Evolutionary conservation across 2,329 filamentous ascomycete species (phyloP), one percentile per base, ranked within the genome.

Genomic region (Aspergillus sp.): DNA sequence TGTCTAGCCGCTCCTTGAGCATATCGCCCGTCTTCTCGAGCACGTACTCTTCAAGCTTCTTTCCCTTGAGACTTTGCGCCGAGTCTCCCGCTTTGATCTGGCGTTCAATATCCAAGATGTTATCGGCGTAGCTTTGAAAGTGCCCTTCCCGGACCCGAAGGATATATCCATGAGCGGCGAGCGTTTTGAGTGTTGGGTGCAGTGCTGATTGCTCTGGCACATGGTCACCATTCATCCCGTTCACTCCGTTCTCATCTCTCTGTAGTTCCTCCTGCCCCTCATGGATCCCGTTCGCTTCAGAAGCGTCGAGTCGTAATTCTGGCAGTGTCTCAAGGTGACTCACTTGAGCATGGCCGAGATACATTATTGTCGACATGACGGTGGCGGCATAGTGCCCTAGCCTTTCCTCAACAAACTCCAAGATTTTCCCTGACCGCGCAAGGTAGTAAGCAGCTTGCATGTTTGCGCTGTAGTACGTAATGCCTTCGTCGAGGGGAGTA

Each of bases 401-500:
- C 68, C 89, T 86, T 38, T 84, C 84, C 67, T 92, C 88, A 48
- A 95, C 85, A 62, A 92, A 82, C 66, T 93, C 86, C 30, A 95
- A 80, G 45, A 97, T 90, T 77, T 92, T 95, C 48, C 92, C 93
- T 4, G 87, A 86, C 61, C 95, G 90, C 43, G 93, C 82, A 48
- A 97, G 83, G 68, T 89, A 89, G 78, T 98, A 98, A 66, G 92
- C 91, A 64, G 89, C 87, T 67, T 88, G 82, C 73, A 89, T 83
- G 71, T 97, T 93, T 61, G 92, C 91, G 75, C 97, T 91, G 79
- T 98, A 99, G 73, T 87, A 88, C 25, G 91, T 90, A 54, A 83
- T 76, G 50, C 84, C 84, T 48, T 86, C 84, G 59, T 89, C 85
- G 59, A 82, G 74, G 62, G 88, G 84, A 67, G 87, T 86, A 66